These are phyloP conservation scores for Ogataea hybrid DNA, from an alignment of 1,139 yeast genomes.

Conservation along the genomic window DNA sequence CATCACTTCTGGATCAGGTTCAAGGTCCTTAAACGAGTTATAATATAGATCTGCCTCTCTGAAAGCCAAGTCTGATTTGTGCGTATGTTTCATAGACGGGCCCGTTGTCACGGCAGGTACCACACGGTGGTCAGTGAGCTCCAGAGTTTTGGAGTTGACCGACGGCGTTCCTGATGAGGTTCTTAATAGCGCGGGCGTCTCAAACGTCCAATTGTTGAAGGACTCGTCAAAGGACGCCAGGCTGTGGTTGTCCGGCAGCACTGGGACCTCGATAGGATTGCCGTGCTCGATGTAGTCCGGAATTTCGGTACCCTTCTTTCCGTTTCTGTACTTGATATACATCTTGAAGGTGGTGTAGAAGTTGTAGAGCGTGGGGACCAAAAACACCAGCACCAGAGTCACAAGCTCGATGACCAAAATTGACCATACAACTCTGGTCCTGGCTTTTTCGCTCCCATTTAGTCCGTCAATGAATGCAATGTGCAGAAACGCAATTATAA, in stretches of 20 bases:
- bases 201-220: conserved; percentile 6
- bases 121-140: conserved; percentile 20
- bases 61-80: conserved; percentile 38
- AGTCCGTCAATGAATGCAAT: conserved; percentile 41
- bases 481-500: conserved; percentile 40
- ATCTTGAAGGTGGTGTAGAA: conserved; percentile 13
- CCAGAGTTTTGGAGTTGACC: conserved; percentile 14
- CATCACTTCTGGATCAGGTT: conserved; percentile 50
- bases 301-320: conserved; percentile 21
- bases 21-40: conserved; percentile 36
- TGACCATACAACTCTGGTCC: conserved; percentile 43
- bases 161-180: background rate
- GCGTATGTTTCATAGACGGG: conserved; percentile 1
- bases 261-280: conserved; percentile 22
- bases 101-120: conserved; percentile 17
- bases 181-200: background rate
- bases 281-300: conserved; percentile 22
- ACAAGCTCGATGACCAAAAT: conserved; percentile 42
- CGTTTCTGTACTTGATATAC: conserved; percentile 13
- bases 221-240: conserved; percentile 3
- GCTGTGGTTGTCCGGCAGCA: conserved; percentile 12
- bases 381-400: conserved; percentile 37
- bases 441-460: conserved; percentile 34
- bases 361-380: conserved; percentile 27
- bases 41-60: conserved; percentile 50